Conservation (phyloP, 192 early-diverging fungal species). For the Mortierella claussenii region DNA sequence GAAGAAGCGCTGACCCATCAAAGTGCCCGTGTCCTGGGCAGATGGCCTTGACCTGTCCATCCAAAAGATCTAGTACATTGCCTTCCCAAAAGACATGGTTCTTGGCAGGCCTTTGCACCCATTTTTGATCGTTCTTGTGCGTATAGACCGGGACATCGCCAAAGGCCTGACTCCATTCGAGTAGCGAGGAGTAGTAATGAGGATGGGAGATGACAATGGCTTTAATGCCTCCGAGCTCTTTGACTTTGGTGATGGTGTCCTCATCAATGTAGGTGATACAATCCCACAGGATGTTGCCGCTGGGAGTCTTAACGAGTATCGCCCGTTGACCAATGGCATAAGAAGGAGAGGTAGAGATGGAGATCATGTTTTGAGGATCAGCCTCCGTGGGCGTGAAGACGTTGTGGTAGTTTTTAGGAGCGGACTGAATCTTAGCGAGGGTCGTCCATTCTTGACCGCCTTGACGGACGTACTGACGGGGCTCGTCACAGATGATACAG, state of each 20-base stretch:
- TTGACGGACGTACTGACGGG: constrained; percentile 34
- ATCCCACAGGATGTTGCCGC: constrained; percentile 49
- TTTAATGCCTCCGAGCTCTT: constrained; percentile 29
- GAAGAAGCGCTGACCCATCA: constrained; percentile 34
- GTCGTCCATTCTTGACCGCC: constrained; percentile 46
- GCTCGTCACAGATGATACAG: constrained; percentile 43
- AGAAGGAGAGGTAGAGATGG: constrained; percentile 17
- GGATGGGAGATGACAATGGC: constrained; percentile 51
- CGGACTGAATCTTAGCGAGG: constrained; percentile 14
- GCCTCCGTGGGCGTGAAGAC: constrained; percentile 29
- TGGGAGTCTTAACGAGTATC: constrained; percentile 30
- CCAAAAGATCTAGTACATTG: constrained; percentile 20
- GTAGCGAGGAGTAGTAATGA: constrained; percentile 35
- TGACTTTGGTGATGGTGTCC: constrained; percentile 21
- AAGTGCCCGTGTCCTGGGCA: constrained; percentile 48
- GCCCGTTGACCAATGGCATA: constrained; percentile 44
- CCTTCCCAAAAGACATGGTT: constrained; percentile 49
- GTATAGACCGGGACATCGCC: constrained; percentile 42
- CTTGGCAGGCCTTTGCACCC: constrained; percentile 38
- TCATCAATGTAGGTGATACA: constrained; percentile 48
- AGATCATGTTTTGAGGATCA: constrained; percentile 35
- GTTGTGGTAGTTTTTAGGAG: constrained; percentile 21
- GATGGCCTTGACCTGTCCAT: constrained; percentile 38
- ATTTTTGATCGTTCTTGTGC: constrained; percentile 25
- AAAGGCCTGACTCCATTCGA: constrained; percentile 48